Evolutionary conservation across 2,329 filamentous ascomycete species (phyloP), one percentile per base, ranked within the genome.

Genomic region (Xylariaceae sp.): DNA sequence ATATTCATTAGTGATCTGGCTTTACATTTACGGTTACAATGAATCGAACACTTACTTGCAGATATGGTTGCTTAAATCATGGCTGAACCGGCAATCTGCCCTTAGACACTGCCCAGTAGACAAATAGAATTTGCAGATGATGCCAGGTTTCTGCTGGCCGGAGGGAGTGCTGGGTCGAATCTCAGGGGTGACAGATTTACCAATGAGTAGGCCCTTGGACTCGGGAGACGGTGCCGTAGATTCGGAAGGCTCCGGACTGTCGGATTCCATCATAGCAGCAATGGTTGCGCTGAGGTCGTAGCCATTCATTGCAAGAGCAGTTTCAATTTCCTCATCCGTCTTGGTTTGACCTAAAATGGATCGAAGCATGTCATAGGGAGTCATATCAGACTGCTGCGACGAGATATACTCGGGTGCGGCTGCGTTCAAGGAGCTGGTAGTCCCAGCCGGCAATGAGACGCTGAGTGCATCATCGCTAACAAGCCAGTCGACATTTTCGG

Each of bases 71-170:
- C 89, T 95, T 44, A 96, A 80, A 70, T 99, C 92, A 71, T 99
- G 94, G 63, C 91, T 96, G 72, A 97, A 99, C 55, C 92, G 87
- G 71, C 94, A 99, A 72, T 99, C 94, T 57, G 92, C 92, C 56
- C 94, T 85, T 51, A 96, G 84, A 70, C 94, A 99, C 71, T 94
- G 89, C n/a, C 94, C 94, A 6, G 88, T 95, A 7, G 91, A 92
- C 60, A 99, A 77, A 78, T 91, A 97, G 71, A 97, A 99, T 73
- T 96, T 95, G 81, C 94, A 99, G 42, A 97, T 89, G 40, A 96
- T 87, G 30, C 90, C 87, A 60, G 88, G 90, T 70, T 91, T 92
- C 64, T 87, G 80, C 66, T 88, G 85, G 29, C 83, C 81, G 29
- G 84, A 82, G 2, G 92, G 91, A 0, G 91, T 95, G 6, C 81